Base-by-base conservation (phyloP, 495 filamentous ascomycete genomes). In the Annulohypoxylon bovei region DNA sequence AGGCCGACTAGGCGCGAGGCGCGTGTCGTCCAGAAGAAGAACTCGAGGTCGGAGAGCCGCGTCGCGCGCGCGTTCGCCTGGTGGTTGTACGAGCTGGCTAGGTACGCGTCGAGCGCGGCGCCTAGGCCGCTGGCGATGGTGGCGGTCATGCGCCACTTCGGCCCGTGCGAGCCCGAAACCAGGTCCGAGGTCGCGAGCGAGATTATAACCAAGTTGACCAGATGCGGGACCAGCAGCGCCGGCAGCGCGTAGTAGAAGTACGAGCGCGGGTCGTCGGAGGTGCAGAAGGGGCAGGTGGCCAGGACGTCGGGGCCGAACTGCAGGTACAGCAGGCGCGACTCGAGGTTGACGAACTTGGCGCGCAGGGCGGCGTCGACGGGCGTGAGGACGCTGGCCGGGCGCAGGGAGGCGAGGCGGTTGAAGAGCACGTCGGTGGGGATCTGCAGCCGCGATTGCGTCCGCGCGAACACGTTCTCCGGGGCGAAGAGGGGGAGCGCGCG, bases 391-490 rank as follows among this genome's bases (percentile, higher is more conserved):
- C 73, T 68, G 37, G 75, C 73, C 0, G 88, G 83, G 0, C 93
- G 90, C 56, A 91, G 73, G 18, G 84, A 75, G 14, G 87, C 77
- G 5, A 99, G 87, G 5, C 95, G 93, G 55, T 83, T 87, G 79
- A 98, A 97, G 75, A 99, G 86, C 39, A 95, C 89, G 75, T 97
- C 92, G 33, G 86, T 89, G 12, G 92, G 89, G 40, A 92, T 97
- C 70, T 93, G 93, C 12, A 97, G 84, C 40, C 94, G 92, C 46
- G 92, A 94, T 23, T 88, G 83, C 3, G 95, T 98, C 9, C 83
- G 75, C 23, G 74, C 65, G 87, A 98, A 97, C 78, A 98, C 83
- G 79, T 97, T 97, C 62, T 91, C 87, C 1, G 93, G 90, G 25
- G 88, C 79, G 79, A 93, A 90, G 75, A 77, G 46, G 2, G 93